Evolutionary conservation across 345 rosid species (phyloP).

Genomic region (Moricandia moricandioides): DNA sequence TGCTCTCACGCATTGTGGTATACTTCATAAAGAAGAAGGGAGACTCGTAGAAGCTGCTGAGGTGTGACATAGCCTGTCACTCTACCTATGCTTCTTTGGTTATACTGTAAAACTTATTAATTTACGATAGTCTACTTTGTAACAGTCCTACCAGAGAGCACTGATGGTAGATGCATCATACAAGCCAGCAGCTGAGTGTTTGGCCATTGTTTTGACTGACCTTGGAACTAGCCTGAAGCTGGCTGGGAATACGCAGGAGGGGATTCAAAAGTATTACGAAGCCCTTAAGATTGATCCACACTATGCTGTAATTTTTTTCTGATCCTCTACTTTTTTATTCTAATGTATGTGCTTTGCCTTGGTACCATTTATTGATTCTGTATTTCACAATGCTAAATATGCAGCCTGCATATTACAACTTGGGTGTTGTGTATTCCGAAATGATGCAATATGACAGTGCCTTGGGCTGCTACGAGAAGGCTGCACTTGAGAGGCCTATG

Average conservation of each 20-base stretch:
- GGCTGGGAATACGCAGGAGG: conserved; percentile 92
- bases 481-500: conserved; percentile 96
- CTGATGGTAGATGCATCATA: conserved; percentile 74
- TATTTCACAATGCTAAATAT: conserved; percentile 11
- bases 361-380: neutral
- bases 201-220: conserved; percentile 95
- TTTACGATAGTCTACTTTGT: conserved; percentile 37
- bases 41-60: conserved; percentile 88
- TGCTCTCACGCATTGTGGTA: conserved; percentile 92
- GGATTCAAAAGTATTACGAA: conserved; percentile 95
- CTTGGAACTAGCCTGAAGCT: conserved; percentile 96
- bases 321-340: conserved; percentile 4
- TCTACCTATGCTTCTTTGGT: conserved; percentile 6
- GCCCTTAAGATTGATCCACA: conserved; percentile 94
- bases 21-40: conserved; percentile 93
- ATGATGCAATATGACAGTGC: conserved; percentile 99
- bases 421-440: conserved; percentile 98
- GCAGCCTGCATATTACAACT: conserved; percentile 99
- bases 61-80: conserved; percentile 41
- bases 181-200: conserved; percentile 90
- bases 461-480: conserved; percentile 94
- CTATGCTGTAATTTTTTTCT: conserved; percentile 68
- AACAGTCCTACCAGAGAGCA: conserved; percentile 93
- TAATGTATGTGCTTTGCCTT: neutral
- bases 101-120: neutral